Evolutionary conservation across 352 stramenopile genomes (phyloP).

Genomic region (Blastocystis sp.): DNA sequence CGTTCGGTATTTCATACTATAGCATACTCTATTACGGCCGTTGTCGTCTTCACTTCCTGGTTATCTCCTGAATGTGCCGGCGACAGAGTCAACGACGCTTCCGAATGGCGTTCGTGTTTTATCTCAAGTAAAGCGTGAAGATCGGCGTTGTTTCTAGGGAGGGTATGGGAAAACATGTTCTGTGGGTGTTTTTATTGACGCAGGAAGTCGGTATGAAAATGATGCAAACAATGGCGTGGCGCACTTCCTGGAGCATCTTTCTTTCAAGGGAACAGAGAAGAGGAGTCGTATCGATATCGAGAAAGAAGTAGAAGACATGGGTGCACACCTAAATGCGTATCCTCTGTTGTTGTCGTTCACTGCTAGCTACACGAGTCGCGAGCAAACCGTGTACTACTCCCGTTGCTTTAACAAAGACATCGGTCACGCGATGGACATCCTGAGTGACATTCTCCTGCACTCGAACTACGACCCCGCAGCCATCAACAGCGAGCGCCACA

Average conservation of each 20-base stretch:
- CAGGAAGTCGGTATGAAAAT: conserved; percentile 93
- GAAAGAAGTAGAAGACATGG: conserved; percentile 99
- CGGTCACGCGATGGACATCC: conserved; percentile 89
- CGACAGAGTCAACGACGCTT: conserved; percentile 91
- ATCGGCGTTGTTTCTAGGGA: conserved; percentile 64
- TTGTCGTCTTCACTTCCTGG: conserved; percentile 63
- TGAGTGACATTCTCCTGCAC: conserved; percentile 97
- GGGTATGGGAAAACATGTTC: conserved; percentile 93
- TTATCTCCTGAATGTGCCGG: conserved; percentile 83
- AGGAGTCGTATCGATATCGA: conserved; percentile 95
- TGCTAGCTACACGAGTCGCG: conserved; percentile 85
- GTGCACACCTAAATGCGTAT: conserved; percentile 84
- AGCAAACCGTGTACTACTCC: conserved; percentile 99
- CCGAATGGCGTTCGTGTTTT: conserved; percentile 90
- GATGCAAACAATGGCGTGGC: conserved; percentile 93
- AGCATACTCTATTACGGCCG: background rate
- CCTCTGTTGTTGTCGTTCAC: background rate
- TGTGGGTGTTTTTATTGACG: conserved; percentile 92
- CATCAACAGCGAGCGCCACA: conserved; percentile 92
- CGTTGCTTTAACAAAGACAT: conserved; percentile 99
- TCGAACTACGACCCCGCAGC: conserved; percentile 84
- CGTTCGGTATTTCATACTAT: background rate
- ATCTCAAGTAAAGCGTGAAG: conserved; percentile 72
- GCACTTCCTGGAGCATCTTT: conserved; percentile 99
- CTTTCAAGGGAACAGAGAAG: conserved; percentile 96